Evolutionary conservation across 805 yeast species (phyloP), one percentile per base, ranked within the genome.

Genomic region (Lipomyces spencermartinsiae): DNA sequence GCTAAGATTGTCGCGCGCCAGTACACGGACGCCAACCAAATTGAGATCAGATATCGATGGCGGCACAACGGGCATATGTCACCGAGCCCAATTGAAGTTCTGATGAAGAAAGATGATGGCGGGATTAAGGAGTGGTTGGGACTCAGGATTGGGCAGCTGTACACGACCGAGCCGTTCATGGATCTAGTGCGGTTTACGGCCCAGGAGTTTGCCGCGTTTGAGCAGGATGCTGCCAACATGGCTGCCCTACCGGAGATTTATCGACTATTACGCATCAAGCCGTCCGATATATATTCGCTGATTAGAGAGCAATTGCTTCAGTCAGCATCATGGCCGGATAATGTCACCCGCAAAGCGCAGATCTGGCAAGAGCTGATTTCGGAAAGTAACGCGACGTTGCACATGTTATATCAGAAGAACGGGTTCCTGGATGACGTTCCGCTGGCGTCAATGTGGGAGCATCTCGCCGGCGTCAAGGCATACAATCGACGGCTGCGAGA

Each of bases 1-100:
- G 70, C 70, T 19, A 61, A 60, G 59, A 66, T 66, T 10, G 64
- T 66, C 29, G 70, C 70, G 56, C 62, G 70, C 2, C 70, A 66
- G 51, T 66, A 66, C 62, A 66, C 70, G 12, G 70, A 66, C 62
- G 55, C 67, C 22, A 59, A 66, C 53, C 70, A 66, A 64, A 63
- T 66, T 31, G 70, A 66, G 62, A 63, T 66, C 58, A 49, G 70
- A 25, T 66, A 43, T 53, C 49, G 70, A 14, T 66, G 70, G 66
- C 61, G 67, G n/a, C 70, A 66, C 34, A 66, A 66, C 39, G 70
- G 70, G 22, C 70, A 66, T 49, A 12, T 35, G 22, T 58, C 66
- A 14, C 67, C 70, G 19, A 19, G 56, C 12, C 62, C 62, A 33
- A 35, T 63, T 9, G 70, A 63, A 16, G 56, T 62, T 29, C 58